Evolutionary conservation across 2,329 filamentous ascomycete genomes (phyloP).

Genomic region (Colletotrichum scovillei): DNA sequence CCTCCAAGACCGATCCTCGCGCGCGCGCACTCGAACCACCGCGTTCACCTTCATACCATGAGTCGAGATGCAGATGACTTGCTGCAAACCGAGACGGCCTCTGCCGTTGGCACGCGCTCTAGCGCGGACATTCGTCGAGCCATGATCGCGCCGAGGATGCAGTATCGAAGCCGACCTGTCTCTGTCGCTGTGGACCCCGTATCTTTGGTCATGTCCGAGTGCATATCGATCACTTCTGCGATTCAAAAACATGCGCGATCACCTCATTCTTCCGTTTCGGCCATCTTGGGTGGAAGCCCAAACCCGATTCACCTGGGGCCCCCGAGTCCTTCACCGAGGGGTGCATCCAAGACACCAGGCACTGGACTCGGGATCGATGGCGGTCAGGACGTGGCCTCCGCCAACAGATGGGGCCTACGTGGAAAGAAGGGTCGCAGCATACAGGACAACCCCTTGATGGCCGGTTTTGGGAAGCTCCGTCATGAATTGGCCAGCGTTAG

Average conservation of each 20-base stretch:
- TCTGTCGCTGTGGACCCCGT: slow-evolving; percentile 91
- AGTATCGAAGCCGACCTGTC: slow-evolving; percentile 71
- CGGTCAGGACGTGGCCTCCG: slow-evolving; percentile 67
- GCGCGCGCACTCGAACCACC: neutral
- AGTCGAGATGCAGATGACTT: slow-evolving; percentile 25
- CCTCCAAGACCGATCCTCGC: neutral
- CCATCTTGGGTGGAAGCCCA: slow-evolving; percentile 85
- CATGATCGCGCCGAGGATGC: slow-evolving; percentile 56
- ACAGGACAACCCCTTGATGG: slow-evolving; percentile 96
- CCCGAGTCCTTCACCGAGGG: slow-evolving; percentile 54
- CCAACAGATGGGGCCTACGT: slow-evolving; percentile 90
- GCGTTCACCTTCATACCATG: slow-evolving; percentile 24
- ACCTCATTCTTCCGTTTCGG: slow-evolving; percentile 94
- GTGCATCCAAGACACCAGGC: slow-evolving; percentile 54
- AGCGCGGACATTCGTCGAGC: slow-evolving; percentile 38
- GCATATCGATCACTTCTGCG: slow-evolving; percentile 96
- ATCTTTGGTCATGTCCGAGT: slow-evolving; percentile 96
- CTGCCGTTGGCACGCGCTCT: slow-evolving; percentile 10
- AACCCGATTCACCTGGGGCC: slow-evolving; percentile 66
- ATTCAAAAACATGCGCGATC: slow-evolving; percentile 98
- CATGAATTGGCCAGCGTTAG: slow-evolving; percentile 88
- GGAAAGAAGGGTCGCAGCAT: slow-evolving; percentile 97
- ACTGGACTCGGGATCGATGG: slow-evolving; percentile 52
- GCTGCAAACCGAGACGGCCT: slow-evolving; percentile 19
- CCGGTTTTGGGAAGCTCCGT: slow-evolving; percentile 89